Base-by-base conservation (phyloP, 78 protist genomes). In the Dictyostelium brefeldianum region DNA sequence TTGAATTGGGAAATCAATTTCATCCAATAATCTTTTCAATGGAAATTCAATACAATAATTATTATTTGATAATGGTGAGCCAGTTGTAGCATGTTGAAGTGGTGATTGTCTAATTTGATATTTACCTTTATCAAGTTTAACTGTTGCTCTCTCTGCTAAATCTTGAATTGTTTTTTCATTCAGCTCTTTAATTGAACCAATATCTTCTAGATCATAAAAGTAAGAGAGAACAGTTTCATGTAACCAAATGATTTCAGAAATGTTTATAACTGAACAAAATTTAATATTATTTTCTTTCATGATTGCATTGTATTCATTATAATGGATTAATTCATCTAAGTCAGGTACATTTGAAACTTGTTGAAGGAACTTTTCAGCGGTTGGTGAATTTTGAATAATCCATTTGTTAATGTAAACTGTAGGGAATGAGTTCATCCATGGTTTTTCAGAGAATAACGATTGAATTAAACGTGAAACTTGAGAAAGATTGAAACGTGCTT, bases 231-330 rank as follows among this genome's bases (percentile, higher is more conserved):
- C 29, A 4, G 85, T 87, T 27, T 87, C 93, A 36, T 87, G 93
- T 14, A 87, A 36, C 84, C 84, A 87, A 31, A 87, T 87, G 10
- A 87, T 80, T 5, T 87, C 93, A 7, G 85, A 48, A 5, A 87
- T 17, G 53, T 77, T 77, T 18, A 87, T 77, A 14, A 87, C 93
- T 2, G 93, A 75, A 22, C 93, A 77, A 57, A 77, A 87, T 4
- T 43, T 46, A 8, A 87, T 87, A 31, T 62, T 48, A 22, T 87
- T 87, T 18, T 87, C 93, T 2, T 27, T n/a, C 93, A 87, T 87
- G 43, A 87, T 48, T 29, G 77, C 71, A 70, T 87, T 87, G 67
- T 87, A 87, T 31, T 87, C 93, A 17, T 3, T 20, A 15, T 78
- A 87, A 51, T 87, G 83, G 36, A 87, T 77, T 1, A 87, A 6